Percentiles rank a stretch among this genome's conserved stretches.
Conservation (phyloP, 495 filamentous ascomycete genomes). For the Saxophila tyrrhenica region DNA sequence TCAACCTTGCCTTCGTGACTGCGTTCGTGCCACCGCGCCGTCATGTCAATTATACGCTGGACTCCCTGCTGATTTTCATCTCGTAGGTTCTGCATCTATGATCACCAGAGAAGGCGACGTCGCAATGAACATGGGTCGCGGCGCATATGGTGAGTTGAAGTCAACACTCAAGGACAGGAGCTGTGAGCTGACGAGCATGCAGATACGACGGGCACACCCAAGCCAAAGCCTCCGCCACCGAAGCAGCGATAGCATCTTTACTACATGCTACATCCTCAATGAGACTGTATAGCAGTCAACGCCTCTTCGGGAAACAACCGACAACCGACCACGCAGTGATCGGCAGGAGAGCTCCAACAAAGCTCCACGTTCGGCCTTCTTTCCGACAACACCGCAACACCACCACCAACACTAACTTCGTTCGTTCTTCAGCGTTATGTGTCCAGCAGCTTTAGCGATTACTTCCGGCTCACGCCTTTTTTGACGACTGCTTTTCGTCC, state of each 20-base stretch:
- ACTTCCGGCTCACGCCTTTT: neutral
- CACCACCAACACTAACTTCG: neutral
- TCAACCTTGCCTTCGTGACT: constrained; percentile 2
- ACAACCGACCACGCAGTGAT: neutral
- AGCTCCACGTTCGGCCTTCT: too few relatives aligned
- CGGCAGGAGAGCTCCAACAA: too few relatives aligned
- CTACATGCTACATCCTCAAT: neutral
- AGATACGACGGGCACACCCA: constrained; percentile 13
- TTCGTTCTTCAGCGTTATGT: neutral
- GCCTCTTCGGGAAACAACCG: constrained; percentile 2
- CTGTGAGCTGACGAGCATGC: neutral
- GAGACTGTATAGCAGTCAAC: neutral
- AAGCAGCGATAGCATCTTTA: constrained; percentile 17
- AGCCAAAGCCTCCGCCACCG: constrained; percentile 19
- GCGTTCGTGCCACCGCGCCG: neutral
- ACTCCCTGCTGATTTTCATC: constrained; percentile 6
- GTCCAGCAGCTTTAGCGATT: neutral
- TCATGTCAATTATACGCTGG: neutral
- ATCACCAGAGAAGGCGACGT: constrained; percentile 18
- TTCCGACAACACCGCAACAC: too few relatives aligned
- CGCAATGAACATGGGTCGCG: constrained; percentile 19
- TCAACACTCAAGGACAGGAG: neutral
- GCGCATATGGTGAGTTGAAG: constrained; percentile 19
- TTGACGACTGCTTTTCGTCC: neutral
- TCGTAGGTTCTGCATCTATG: constrained; percentile 8